These are phyloP conservation scores for Kazachstania kunashirensis DNA, from an alignment of 805 yeast species.

Conservation along the genomic window DNA sequence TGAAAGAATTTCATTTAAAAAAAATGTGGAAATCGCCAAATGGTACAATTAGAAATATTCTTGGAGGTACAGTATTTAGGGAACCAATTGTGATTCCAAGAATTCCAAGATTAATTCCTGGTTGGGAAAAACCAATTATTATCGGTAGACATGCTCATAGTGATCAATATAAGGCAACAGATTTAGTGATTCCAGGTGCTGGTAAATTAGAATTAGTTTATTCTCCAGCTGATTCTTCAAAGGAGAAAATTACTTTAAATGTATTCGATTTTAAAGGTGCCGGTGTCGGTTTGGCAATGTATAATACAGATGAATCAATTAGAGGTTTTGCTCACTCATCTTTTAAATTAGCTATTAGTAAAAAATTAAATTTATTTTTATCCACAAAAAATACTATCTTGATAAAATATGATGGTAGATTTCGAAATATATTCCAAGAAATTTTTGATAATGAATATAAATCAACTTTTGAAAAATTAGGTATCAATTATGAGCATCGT, in stretches of 20 bases:
- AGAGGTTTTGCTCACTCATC: conserved; percentile 72
- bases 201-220: conserved; percentile 59
- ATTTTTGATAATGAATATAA: conserved; percentile 52
- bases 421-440: conserved; percentile 69
- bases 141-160: conserved; percentile 84
- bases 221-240: conserved; percentile 53
- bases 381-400: conserved; percentile 75
- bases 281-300: conserved; percentile 77
- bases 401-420: conserved; percentile 74
- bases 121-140: conserved; percentile 75
- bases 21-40: conserved; percentile 84
- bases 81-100: conserved; percentile 74
- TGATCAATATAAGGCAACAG: conserved; percentile 78
- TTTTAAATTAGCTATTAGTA: conserved; percentile 59
- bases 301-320: conserved; percentile 73
- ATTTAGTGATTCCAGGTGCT: conserved; percentile 48
- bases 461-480: conserved; percentile 45
- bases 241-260: conserved; percentile 22
- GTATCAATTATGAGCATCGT: conserved; percentile 70
- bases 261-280: conserved; percentile 50
- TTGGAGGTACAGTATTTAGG: conserved; percentile 78
- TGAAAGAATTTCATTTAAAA: conserved; percentile 59
- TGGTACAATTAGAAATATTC: conserved; percentile 72
- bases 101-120: conserved; percentile 67
- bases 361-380: conserved; percentile 53